Percentiles rank a stretch among this genome's conserved stretches.
These are phyloP conservation scores for Fusarium lateritium DNA, from an alignment of 2,329 filamentous ascomycete genomes.

Conservation along the genomic window DNA sequence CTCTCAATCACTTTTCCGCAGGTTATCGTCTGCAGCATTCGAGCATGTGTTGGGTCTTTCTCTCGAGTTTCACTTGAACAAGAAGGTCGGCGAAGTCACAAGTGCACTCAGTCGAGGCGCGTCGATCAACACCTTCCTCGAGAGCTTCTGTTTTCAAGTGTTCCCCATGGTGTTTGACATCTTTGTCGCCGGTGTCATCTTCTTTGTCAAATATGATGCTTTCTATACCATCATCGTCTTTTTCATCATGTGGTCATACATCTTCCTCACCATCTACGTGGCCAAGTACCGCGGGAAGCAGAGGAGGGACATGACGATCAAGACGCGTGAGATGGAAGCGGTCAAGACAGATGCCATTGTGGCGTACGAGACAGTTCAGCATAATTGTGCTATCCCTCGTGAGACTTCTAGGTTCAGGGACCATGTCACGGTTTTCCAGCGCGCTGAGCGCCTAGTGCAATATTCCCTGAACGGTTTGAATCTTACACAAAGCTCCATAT, in stretches of 20 bases:
- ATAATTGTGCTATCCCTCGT: conserved; percentile 73
- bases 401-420: conserved; percentile 71
- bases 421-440: conserved; percentile 68
- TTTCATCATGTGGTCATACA: conserved; percentile 64
- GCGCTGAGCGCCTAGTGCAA: conserved; percentile 48
- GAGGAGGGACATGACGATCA: conserved; percentile 60
- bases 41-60: conserved; percentile 63
- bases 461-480: conserved; percentile 64
- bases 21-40: conserved; percentile 62
- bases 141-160: conserved; percentile 64
- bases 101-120: conserved; percentile 64
- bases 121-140: conserved; percentile 65
- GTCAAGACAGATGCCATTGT: conserved; percentile 65
- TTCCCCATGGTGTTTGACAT: conserved; percentile 67
- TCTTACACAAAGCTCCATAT: conserved; percentile 74
- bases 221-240: conserved; percentile 65
- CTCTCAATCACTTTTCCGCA: conserved; percentile 60
- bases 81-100: conserved; percentile 66
- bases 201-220: conserved; percentile 62
- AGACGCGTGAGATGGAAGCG: conserved; percentile 64
- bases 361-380: conserved; percentile 72
- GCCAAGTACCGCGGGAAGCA: conserved; percentile 62
- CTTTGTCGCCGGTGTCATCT: conserved; percentile 62
- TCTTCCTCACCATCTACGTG: conserved; percentile 66
- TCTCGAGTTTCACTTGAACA: conserved; percentile 66